Evolutionary conservation across 1,139 yeast species (phyloP), one percentile per base, ranked within the genome.

Genomic region (Dujonia santamariae): DNA sequence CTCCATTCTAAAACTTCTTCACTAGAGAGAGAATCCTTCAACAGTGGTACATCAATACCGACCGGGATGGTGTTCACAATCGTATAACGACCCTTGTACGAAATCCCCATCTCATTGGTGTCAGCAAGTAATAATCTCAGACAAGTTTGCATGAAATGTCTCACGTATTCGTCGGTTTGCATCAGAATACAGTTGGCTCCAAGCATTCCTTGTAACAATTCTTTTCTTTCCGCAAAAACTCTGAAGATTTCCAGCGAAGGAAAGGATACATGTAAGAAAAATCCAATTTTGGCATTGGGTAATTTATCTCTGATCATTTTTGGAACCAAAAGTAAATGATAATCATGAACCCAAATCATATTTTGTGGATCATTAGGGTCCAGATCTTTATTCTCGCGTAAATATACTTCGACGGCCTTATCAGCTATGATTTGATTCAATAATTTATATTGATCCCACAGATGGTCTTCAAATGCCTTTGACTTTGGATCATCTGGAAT

Each of bases 221-320:
- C 76, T 36, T 76, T 80, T 49, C 98, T 72, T 51, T 87, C 94
- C 1, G 97, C 96, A 44, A 92, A 72, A 52, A 97, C 90, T 45
- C 97, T 72, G 61, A 92, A 94, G 3, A 92, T 96, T 58, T 92
- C 99, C 31, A 94, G 81, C 2, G 96, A 85, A 6, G 98, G 98
- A 65, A 92, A 92, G 1, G 97, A 85, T 16, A 92, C 88, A 52
- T 94, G 98, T 38, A 92, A 65, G 59, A 87, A 92, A 47, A 92
- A 82, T 0, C 97, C 97, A 47, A 94, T 88, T 46, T 85, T 80
- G 4, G 96, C 97, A 40, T 77, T 58, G 11, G 97, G 97, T 17
- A 88, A 59, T 44, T 72, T 63, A 38, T 78, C 72, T 44, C 97
- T 73, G 5, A 92, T 71, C 94, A 92, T 82, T 40, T 72, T 72